phyloP scores from a whole-genome alignment of 208 protist species.

The Trypanosoma avium region DNA sequence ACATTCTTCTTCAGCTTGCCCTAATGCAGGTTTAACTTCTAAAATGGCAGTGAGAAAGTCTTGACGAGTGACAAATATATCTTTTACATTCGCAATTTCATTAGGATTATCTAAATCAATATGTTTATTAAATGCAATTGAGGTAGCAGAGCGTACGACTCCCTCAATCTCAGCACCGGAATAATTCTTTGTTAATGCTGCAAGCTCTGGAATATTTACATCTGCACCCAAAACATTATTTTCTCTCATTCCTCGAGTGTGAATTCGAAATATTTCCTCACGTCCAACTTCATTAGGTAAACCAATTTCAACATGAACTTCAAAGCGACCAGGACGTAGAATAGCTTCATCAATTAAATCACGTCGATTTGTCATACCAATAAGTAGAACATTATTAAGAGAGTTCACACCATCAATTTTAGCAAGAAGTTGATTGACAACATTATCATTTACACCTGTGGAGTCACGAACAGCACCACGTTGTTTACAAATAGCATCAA shows the following conservation, averaged over 20 bases:
- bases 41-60: constrained; percentile 81
- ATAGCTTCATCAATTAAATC: constrained; percentile 99
- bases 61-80: constrained; percentile 59
- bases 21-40: constrained; percentile 97
- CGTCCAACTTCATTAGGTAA: constrained; percentile 98
- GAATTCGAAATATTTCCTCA: constrained; percentile 99
- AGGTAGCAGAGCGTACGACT: constrained; percentile 85
- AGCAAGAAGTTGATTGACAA: constrained; percentile 99
- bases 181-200: constrained; percentile 98
- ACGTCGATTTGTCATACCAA: constrained; percentile 99
- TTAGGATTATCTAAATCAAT: constrained; percentile 84
- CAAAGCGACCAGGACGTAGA: constrained; percentile 98
- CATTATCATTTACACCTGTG: constrained; percentile 97
- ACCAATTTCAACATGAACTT: constrained; percentile 98
- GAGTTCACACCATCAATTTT: constrained; percentile 99
- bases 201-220: constrained; percentile 94
- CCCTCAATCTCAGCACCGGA: constrained; percentile 96
- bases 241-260: constrained; percentile 95
- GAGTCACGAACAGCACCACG: constrained; percentile 90
- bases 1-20: constrained; percentile 92
- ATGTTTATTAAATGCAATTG: constrained; percentile 90
- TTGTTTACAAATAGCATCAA: constrained; percentile 99
- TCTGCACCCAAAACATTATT: constrained; percentile 88
- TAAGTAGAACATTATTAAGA: constrained; percentile 99
- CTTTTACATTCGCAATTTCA: constrained; percentile 50